Percentiles rank a stretch among this genome's conserved stretches.
Evolutionary conservation across 257 asterid species (phyloP).

Genomic region (Scutellaria barbata): DNA sequence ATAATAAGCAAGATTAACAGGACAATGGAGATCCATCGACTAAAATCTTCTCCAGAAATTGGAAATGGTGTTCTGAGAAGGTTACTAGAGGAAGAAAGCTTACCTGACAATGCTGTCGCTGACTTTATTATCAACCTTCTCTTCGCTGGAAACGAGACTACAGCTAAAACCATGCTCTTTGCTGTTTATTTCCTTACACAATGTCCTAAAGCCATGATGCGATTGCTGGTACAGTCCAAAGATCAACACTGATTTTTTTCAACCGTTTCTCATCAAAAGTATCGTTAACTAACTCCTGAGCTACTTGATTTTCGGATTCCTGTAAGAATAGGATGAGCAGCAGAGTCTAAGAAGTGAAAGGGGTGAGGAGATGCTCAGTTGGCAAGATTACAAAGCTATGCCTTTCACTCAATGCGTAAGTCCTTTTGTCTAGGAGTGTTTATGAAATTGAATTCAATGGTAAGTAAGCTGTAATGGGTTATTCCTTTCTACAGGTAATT

Average conservation of each 20-base stretch:
- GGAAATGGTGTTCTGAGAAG: constrained; percentile 73
- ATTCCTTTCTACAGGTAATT: constrained; percentile 57
- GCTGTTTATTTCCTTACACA: constrained; percentile 84
- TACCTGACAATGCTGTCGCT: constrained; percentile 79
- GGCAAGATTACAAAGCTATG: constrained; percentile 89
- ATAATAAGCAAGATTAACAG: constrained; percentile 71
- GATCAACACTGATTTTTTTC: neutral
- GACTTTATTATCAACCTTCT: constrained; percentile 89
- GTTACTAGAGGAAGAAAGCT: constrained; percentile 76
- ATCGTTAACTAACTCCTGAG: neutral
- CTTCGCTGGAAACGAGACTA: constrained; percentile 95
- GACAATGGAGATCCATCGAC: constrained; percentile 57
- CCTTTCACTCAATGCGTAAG: constrained; percentile 89
- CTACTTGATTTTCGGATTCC: constrained; percentile 10
- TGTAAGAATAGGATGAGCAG: constrained; percentile 72
- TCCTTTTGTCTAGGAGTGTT: neutral
- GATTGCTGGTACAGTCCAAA: constrained; percentile 60
- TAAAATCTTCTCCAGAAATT: constrained; percentile 40
- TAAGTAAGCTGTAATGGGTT: neutral
- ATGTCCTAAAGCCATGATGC: constrained; percentile 77
- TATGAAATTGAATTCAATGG: too few species aligned
- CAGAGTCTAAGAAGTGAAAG: constrained; percentile 52
- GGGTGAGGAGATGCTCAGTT: constrained; percentile 59
- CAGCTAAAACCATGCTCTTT: constrained; percentile 90
- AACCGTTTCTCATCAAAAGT: neutral